Evolutionary conservation across 768 basidiomycete genomes (phyloP), one percentile per base, ranked within the genome.

Genomic region (Leccinum sublutescens): DNA sequence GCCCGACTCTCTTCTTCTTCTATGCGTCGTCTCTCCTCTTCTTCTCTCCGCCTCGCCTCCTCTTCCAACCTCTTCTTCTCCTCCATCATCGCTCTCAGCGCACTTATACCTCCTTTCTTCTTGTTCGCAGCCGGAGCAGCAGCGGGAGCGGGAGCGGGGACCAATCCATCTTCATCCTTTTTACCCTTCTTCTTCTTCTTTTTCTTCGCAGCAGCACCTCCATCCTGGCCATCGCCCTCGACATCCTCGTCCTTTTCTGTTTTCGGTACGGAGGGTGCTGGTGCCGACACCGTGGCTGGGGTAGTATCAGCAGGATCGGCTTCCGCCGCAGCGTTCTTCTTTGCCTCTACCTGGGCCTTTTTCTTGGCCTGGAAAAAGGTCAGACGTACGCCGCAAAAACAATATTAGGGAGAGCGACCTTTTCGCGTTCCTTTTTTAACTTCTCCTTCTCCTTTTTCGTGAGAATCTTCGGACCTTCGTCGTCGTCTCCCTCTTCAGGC

Each of bases 361-460:
- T 80, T 25, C 71, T 86, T 38, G 79, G 85, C 47, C 93, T 95
- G 68, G 2, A 63, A 57, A 57, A 57, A 54, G 17, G 52, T 59
- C 54, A 62, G 55, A 62, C 14, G 54, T 62, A 33, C 60, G 55
- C 52, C 9, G 38, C 55, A 53, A 60, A 31, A 53, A n/a, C n/a
- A 55, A 45, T 5, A 10, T 55, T n/a, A 40, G 45, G 43, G 43
- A 21, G 58, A 43, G 68, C 51, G 36, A 88, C 94, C 88, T 97
- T 97, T 78, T 97, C 95, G 54, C 86, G 85, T 76, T 98, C 95
- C 77, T 98, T 98, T 84, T 98, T 98, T 61, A 96, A 78, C 71
- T 88, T 88, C 73, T 98, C 95, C 77, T 98, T 98, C 80, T 98
- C 93, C 73, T 96, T 97, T 78, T 98, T 98, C 17, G 89, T 87